Evolutionary conservation across 208 protist species (phyloP).

Genomic region (Cochliopodium minus): DNA sequence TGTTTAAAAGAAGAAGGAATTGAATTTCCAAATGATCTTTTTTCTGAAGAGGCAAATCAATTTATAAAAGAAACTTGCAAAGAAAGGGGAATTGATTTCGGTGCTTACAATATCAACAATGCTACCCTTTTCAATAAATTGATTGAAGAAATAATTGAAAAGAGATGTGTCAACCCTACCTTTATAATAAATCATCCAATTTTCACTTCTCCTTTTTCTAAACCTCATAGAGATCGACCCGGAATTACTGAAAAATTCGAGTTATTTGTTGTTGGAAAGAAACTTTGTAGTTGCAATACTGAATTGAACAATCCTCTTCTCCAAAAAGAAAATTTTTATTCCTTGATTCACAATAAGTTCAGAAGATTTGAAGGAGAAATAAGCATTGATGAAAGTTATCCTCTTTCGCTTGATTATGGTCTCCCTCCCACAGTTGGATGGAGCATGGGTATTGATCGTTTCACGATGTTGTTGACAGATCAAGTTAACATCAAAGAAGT

Average conservation of each 20-base stretch:
- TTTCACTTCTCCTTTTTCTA: conserved; percentile 66
- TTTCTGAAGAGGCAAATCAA: conserved; percentile 39
- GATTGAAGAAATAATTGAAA: too few relatives aligned
- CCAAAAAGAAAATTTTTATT: conserved; percentile 71
- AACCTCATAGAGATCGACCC: conserved; percentile 45
- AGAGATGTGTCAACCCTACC: too few relatives aligned
- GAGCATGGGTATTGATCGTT: conserved; percentile 79
- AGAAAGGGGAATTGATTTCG: conserved; percentile 68
- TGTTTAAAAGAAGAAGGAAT: conserved; percentile 73
- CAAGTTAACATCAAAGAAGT: conserved; percentile 49
- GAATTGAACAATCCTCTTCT: conserved; percentile 83
- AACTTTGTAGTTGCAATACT: conserved; percentile 83
- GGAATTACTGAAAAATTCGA: conserved; percentile 80
- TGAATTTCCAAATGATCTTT: conserved; percentile 57
- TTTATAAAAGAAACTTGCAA: conserved; percentile 67
- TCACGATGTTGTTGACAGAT: conserved; percentile 67
- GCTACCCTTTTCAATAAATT: too few relatives aligned
- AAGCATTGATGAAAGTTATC: conserved; percentile 66
- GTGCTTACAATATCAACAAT: too few relatives aligned
- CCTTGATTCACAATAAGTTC: conserved; percentile 54
- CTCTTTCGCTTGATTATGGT: conserved; percentile 66
- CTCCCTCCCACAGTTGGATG: conserved; percentile 75
- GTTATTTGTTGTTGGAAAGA: conserved; percentile 69
- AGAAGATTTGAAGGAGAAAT: conserved; percentile 73
- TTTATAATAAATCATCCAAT: too few relatives aligned